Conservation (phyloP, 345 rosid genomes). For the Salix koriyanagi region DNA sequence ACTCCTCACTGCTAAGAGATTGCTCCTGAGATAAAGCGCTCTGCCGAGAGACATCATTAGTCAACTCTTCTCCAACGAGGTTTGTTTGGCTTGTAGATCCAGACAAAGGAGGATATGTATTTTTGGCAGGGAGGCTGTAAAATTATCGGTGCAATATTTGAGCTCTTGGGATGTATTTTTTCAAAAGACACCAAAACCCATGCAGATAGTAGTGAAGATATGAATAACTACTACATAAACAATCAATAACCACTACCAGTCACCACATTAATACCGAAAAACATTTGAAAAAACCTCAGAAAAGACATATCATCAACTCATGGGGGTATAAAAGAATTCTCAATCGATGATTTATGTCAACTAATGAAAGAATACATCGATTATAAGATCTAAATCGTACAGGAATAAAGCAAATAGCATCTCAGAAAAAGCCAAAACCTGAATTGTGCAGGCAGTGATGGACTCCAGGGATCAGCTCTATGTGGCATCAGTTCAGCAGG, state of each 20-base stretch:
- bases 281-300: neutral
- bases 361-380: neutral
- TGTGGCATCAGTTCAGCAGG: conserved; percentile 51
- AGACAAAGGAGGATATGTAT: conserved; percentile 41
- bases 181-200: neutral
- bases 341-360: neutral
- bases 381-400: neutral
- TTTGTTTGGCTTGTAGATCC: conserved; percentile 41
- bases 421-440: conserved; percentile 40
- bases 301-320: neutral
- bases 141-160: conserved; percentile 6
- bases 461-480: conserved; percentile 41
- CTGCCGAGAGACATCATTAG: conserved; percentile 13
- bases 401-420: neutral
- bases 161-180: neutral
- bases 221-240: neutral
- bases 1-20: conserved; percentile 22
- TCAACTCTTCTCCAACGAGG: conserved; percentile 26
- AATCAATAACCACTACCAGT: neutral
- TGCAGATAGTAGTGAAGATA: neutral
- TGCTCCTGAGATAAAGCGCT: conserved; percentile 34
- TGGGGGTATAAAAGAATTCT: neutral
- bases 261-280: neutral
- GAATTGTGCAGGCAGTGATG: conserved; percentile 53
- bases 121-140: conserved; percentile 58